Evolutionary conservation across 2,329 filamentous ascomycete species (phyloP), one percentile per base, ranked within the genome.

Genomic region (Fonsecaea erecta): DNA sequence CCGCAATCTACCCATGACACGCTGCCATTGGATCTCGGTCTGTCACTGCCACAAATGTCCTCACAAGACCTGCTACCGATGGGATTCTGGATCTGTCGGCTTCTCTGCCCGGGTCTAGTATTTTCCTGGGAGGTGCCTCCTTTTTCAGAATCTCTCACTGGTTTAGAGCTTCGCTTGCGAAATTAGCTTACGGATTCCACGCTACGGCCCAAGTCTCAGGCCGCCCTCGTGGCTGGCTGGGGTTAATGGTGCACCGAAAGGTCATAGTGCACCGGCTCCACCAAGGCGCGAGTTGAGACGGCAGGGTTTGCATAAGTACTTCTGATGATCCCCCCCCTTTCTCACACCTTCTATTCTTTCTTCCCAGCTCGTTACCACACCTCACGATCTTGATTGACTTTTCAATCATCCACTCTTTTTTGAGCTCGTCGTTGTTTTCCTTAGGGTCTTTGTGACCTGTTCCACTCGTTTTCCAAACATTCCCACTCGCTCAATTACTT

Each of bases 371-470:
- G 60, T 53, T 61, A 61, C 21, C 3, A 26, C 30, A 61, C 62
- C 52, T 54, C 34, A 53, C n/a, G 54, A 34, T 21, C 48, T 64
- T 52, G 70, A 71, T 71, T 71, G 70, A 70, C 6, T 56, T 71
- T 68, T 70, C 70, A 71, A 68, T 71, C 70, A 61, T 69, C 70
- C 70, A 71, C 65, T 71, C 70, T 65, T 69, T 66, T 71, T 60
- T 60, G 66, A 69, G 62, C 65, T 61, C 60, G 60, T 46, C 60
- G 28, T 52, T 59, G 63, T 63, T 64, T 48, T 48, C 4, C 18
- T 62, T 51, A 69, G 68, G 68, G 70, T 70, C 68, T 30, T 65
- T 67, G n/a, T n/a, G 63, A 70, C 68, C 68, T 68, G 62, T 70
- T 66, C 62, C 70, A 68, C 52, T 71, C 70, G 54, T 71, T 71